Evolutionary conservation across 2,329 filamentous ascomycete species (phyloP), one percentile per base, ranked within the genome.

Genomic region (Xylaria sp.): DNA sequence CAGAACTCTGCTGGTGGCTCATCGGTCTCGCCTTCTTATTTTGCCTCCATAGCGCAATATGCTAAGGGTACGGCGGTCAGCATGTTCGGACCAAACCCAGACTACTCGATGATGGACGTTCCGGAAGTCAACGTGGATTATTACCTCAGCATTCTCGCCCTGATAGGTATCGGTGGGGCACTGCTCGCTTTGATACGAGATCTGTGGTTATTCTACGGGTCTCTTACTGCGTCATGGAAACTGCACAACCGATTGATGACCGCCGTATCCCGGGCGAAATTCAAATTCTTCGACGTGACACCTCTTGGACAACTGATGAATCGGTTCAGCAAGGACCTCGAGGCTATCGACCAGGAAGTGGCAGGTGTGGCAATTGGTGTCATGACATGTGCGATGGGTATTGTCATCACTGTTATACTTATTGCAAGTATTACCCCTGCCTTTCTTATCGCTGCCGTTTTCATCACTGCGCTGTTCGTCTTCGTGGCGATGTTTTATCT

Each of bases 261-360:
- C 33, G 86, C 92, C 1, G 89, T 99, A 28, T 92, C 93, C 15
- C 90, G 94, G 73, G 96, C 96, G 36, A 95, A 94, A 78, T 98
- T 99, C 85, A 94, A 93, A 78, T 99, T 99, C 83, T 99, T 99
- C 77, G 96, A 99, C 77, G 92, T 95, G 1, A 99, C 96, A 0
- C 96, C 96, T 2, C 87, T 98, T 0, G 96, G 96, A 13, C 95
- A 97, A 80, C 86, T 99, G 76, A 98, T 98, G 91, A 99, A 99
- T 81, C 90, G 96, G 23, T 99, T 99, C 82, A 98, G 95, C 79
- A 98, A 98, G 81, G 96, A 99, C 79, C 88, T 99, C 15, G 94
- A 99, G 79, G 90, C 94, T 11, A 87, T 99, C 23, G 96, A 99
- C 74, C 96, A 99, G 79, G 96, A 99, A 79, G 93, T 99, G 66